Base-by-base conservation (phyloP, 208 protist genomes). In the Trypanosoma platydactyli region DNA sequence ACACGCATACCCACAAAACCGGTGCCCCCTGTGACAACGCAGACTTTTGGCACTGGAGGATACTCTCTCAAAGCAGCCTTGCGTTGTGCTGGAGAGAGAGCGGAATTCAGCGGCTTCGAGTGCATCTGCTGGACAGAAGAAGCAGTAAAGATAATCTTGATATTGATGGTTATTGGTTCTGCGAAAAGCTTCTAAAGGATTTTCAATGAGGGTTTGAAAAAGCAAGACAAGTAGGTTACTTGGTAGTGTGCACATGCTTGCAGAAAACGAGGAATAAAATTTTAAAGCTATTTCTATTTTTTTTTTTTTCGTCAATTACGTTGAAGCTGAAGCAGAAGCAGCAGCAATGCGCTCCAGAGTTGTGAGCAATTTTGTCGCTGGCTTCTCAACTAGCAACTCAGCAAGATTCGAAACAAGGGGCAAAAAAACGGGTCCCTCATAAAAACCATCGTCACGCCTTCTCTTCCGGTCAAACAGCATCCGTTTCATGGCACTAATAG, bases 1-100 rank as follows among this genome's bases (percentile, higher is more conserved):
- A 98, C 70, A 18, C 97, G 94, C 9, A 86, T 92, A 7, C 97
- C 97, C 0, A 98, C 95, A 76, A 98, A 98, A n/a, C 95, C 97
- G 18, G 87, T 97, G 20, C 95, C 94, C 15, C 97, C 95, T 4
- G 97, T 98, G 11, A 98, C 94, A 40, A 94, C 87, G 66, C 91
- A 98, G 13, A 60, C 60, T 29, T 89, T 90, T n/a, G 92, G 92
- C 13, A 97, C 92, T 15, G 76, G 60, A 13, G 82, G 83, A 52
- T 95, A 94, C 12, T 60, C 62, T 11, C 65, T 58, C 18, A 20
- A 53, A 6, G 88, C 83, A 9, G 92, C 83, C 44, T 69, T 77
- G 46, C 56, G 62, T 64, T 97, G 92, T 64, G 66, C 64, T 7
- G 71, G 55, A 56, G 89, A 94, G 9, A 95, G 77, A 33, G 77